These are phyloP conservation scores for Scheffersomyces lignicola DNA, from an alignment of 1,139 yeast genomes.

Conservation along the genomic window DNA sequence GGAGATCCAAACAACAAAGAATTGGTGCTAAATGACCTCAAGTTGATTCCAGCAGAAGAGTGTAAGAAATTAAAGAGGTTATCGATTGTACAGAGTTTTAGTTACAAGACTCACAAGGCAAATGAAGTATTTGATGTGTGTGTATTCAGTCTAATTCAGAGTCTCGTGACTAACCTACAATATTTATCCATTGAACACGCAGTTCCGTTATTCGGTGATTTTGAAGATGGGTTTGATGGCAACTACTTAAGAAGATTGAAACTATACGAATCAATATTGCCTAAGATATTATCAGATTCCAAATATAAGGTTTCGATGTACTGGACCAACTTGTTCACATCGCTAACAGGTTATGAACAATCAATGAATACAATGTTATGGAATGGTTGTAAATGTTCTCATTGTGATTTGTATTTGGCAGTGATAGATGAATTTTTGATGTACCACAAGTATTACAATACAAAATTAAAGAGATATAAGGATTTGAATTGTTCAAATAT, in stretches of 20 bases:
- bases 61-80: conserved; percentile 31
- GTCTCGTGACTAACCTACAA: conserved; percentile 19
- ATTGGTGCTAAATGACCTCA: conserved; percentile 35
- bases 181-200: conserved; percentile 50
- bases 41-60: conserved; percentile 16
- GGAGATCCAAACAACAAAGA: conserved; percentile 36
- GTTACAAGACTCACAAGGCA: conserved; percentile 35
- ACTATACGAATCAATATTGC: conserved; percentile 49
- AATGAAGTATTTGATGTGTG: conserved; percentile 60
- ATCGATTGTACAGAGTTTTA: conserved; percentile 47
- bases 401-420: conserved; percentile 50
- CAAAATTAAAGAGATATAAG: conserved; percentile 43
- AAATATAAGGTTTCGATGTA: conserved; percentile 40
- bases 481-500: conserved; percentile 62
- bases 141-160: conserved; percentile 43
- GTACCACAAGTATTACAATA: conserved; percentile 60
- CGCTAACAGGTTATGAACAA: conserved; percentile 67
- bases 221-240: conserved; percentile 66
- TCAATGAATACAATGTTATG: conserved; percentile 67
- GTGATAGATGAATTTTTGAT: conserved; percentile 58
- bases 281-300: conserved; percentile 32
- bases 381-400: conserved; percentile 71
- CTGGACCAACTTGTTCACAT: conserved; percentile 58
- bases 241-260: conserved; percentile 60
- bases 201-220: conserved; percentile 34